Conservation (phyloP, 768 basidiomycete genomes). For the Boletus insuetus region DNA sequence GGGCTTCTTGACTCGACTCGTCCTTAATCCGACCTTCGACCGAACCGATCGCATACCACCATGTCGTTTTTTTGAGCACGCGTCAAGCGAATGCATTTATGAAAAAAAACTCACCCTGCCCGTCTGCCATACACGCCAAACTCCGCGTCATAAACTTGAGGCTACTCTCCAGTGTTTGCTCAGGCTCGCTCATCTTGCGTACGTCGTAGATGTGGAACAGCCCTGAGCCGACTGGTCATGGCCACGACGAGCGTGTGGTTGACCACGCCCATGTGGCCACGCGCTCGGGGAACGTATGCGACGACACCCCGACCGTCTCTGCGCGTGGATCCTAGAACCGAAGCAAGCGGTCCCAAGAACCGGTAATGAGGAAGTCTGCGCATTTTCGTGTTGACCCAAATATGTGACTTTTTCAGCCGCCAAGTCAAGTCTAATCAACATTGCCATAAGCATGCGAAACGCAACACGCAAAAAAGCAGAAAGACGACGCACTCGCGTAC, state of each 20-base stretch:
- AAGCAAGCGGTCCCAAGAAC: constrained; percentile 89
- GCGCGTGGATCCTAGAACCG: constrained; percentile 85
- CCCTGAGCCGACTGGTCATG: constrained; percentile 89
- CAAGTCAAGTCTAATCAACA: constrained; percentile 67
- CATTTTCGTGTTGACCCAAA: constrained; percentile 78
- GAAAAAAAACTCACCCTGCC: constrained; percentile 58
- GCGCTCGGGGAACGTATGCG: constrained; percentile 73
- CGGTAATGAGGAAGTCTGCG: constrained; percentile 73
- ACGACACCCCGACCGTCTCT: constrained; percentile 49
- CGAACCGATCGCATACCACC: constrained; percentile 89
- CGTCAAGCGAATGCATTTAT: too few relatives aligned
- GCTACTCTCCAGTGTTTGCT: constrained; percentile 85
- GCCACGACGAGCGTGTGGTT: constrained; percentile 83
- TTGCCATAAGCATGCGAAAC: too few relatives aligned
- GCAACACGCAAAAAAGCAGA: too few relatives aligned
- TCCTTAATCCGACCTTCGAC: constrained; percentile 97
- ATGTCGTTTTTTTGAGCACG: constrained; percentile 25
- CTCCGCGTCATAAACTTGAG: constrained; percentile 94
- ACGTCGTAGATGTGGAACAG: constrained; percentile 89
- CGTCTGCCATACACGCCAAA: constrained; percentile 89
- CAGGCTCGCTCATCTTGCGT: constrained; percentile 69
- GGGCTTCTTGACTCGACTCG: constrained; percentile 76
- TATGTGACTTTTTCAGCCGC: constrained; percentile 65
- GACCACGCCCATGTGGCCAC: constrained; percentile 78
- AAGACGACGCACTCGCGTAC: constrained; percentile 60